Conservation (phyloP, 1,284 basidiomycete genomes). For the Coniferiporia weirii region DNA sequence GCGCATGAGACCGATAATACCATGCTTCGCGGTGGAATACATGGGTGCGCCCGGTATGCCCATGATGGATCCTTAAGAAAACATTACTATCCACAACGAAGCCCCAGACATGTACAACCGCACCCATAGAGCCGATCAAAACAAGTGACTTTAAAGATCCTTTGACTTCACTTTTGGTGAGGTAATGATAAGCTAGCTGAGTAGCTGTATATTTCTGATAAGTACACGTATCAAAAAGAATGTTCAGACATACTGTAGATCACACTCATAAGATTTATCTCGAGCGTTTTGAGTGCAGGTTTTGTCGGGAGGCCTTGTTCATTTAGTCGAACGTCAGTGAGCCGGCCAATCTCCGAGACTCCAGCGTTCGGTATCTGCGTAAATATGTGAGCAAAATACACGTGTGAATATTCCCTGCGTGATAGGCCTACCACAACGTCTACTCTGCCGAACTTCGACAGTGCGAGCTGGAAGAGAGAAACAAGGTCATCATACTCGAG, state of each 20-base stretch:
- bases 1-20: conserved; percentile 49
- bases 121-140: conserved; percentile 52
- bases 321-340: conserved; percentile 30
- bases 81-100: conserved; percentile 4
- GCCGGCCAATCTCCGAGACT: conserved; percentile 37
- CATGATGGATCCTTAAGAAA: conserved; percentile 43
- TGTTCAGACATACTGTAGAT: conserved; percentile 39
- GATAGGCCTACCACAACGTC: conserved; percentile 42
- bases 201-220: conserved; percentile 30
- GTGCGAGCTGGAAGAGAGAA: conserved; percentile 46
- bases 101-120: conserved; percentile 16
- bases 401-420: too few species aligned
- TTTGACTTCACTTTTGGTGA: conserved; percentile 32
- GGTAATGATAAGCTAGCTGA: conserved; percentile 47
- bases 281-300: conserved; percentile 41
- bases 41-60: conserved; percentile 39
- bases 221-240: background rate
- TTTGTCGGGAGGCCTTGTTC: conserved; percentile 37
- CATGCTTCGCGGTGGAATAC: conserved; percentile 51
- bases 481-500: conserved; percentile 51
- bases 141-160: conserved; percentile 43
- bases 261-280: conserved; percentile 49
- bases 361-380: conserved; percentile 52
- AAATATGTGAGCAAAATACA: background rate
- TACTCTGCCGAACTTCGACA: conserved; percentile 40